Evolutionary conservation across 2,329 filamentous ascomycete genomes (phyloP), one percentile per base, ranked within the genome.

Genomic region (Talaromyces verruculosus): DNA sequence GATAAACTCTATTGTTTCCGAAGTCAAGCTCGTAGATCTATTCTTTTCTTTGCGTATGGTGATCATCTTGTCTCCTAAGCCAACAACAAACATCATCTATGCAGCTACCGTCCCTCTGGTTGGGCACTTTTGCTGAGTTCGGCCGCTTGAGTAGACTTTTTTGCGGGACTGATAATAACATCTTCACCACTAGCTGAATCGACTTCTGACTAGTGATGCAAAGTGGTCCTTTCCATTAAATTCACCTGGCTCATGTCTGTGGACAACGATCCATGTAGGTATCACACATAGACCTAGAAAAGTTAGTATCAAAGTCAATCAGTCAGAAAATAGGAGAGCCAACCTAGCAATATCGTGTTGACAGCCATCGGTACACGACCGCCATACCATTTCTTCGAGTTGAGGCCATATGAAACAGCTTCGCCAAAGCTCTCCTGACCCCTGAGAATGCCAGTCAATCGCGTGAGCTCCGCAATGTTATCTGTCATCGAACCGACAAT

Each of bases 401-500:
- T 82, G 25, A 82, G 65, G 0, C 81, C 81, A 65, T 74, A 82
- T 0, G 79, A 76, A 2, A 82, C 73, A 7, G 81, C 81, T 67
- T 82, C 79, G 0, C 77, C 73, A 62, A 81, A 82, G 65, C 78
- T 80, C 67, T 82, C 81, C 53, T 82, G 80, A 0, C 81, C 80
- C 8, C 80, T 72, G 4, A 83, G 68, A 19, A 81, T 78, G 55
- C 80, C 81, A 6, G 79, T 77, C 17, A 80, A 77, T 0, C 81
- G 76, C 53, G 73, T 71, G 2, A 76, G 68, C 68, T 87, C 84
- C 0, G 83, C 84, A 65, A 86, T 85, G 60, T 85, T 85, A 62
- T 86, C 82, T 0, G 84, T 85, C 75, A 82, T 85, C 5, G 81
- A 84, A 0, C 84, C 82, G 1, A 87, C 74, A 19, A 87, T 74